These are phyloP conservation scores for Leptodontidium sp. DNA, from an alignment of 2,329 filamentous ascomycete genomes.

Conservation along the genomic window DNA sequence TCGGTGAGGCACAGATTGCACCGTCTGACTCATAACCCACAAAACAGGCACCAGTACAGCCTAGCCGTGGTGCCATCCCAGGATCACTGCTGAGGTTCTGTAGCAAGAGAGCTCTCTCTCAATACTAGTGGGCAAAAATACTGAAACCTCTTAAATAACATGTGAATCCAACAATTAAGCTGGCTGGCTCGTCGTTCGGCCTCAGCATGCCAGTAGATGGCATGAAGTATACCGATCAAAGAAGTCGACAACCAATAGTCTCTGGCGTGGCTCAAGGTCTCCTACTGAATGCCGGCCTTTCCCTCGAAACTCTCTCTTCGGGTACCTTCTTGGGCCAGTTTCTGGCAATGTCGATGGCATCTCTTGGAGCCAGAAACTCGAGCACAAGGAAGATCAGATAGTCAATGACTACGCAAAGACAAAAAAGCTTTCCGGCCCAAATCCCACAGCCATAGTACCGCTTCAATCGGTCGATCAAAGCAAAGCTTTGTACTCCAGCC, in stretches of 20 bases:
- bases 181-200: not conserved
- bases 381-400: constrained; percentile 89
- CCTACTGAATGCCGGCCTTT: constrained; percentile 8
- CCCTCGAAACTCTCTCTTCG: constrained; percentile 12
- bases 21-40: constrained; percentile 4
- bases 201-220: not conserved
- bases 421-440: constrained; percentile 98
- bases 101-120: not conserved
- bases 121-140: not conserved
- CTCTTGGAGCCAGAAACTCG: constrained; percentile 85
- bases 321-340: constrained; percentile 86
- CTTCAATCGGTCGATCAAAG: constrained; percentile 93
- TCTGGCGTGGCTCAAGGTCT: not conserved
- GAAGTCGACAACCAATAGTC: too few species aligned
- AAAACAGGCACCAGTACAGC: not conserved
- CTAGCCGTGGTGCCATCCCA: not conserved
- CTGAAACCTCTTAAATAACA: not conserved
- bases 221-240: not conserved
- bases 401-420: constrained; percentile 91
- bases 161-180: not conserved
- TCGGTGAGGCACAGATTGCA: not conserved
- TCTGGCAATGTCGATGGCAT: constrained; percentile 85
- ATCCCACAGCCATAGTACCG: constrained; percentile 98
- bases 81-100: not conserved
- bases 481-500: constrained; percentile 81